These are phyloP conservation scores for Metarhizium guizhouense DNA, from an alignment of 2,329 filamentous ascomycete genomes.

Conservation along the genomic window DNA sequence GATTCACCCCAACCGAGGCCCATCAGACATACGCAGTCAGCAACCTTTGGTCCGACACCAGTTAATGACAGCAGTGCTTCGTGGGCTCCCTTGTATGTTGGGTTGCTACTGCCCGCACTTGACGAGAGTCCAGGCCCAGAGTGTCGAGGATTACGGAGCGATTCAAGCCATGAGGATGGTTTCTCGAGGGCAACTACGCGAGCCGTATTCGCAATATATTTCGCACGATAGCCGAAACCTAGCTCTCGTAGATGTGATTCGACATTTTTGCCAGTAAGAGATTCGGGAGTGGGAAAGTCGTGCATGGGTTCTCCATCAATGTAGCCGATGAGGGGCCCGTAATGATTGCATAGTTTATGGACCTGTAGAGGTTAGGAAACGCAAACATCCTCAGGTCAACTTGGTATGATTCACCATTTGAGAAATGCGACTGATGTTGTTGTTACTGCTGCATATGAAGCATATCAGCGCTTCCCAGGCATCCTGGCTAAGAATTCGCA, in stretches of 20 bases:
- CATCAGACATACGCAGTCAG: slow-evolving; percentile 95
- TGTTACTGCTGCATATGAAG: slow-evolving; percentile 98
- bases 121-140: slow-evolving; percentile 39
- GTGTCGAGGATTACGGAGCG: slow-evolving; percentile 67
- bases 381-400: no score
- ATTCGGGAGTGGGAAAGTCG: slow-evolving; percentile 73
- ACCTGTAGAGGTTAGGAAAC: slow-evolving; percentile 37
- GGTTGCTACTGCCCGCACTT: slow-evolving; percentile 15
- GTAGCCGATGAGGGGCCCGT: slow-evolving; percentile 67
- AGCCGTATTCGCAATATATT: slow-evolving; percentile 84
- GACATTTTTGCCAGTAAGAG: slow-evolving; percentile 64
- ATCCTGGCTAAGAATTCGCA: slow-evolving; percentile 89
- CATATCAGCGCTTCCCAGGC: slow-evolving; percentile 89
- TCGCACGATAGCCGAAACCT: slow-evolving; percentile 91
- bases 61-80: slow-evolving; percentile 68
- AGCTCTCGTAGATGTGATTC: slow-evolving; percentile 72
- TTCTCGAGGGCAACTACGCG: slow-evolving; percentile 59
- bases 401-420: slow-evolving; percentile 60
- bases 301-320: slow-evolving; percentile 67
- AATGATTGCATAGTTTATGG: slow-evolving; percentile 80
- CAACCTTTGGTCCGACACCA: slow-evolving; percentile 92
- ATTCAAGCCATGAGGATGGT: slow-evolving; percentile 66
- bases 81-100: slow-evolving; percentile 72
- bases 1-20: slow-evolving; percentile 92
- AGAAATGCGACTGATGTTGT: slow-evolving; percentile 90